Conservation (phyloP, 768 basidiomycete species). For the Panaeolus papilionaceus region DNA sequence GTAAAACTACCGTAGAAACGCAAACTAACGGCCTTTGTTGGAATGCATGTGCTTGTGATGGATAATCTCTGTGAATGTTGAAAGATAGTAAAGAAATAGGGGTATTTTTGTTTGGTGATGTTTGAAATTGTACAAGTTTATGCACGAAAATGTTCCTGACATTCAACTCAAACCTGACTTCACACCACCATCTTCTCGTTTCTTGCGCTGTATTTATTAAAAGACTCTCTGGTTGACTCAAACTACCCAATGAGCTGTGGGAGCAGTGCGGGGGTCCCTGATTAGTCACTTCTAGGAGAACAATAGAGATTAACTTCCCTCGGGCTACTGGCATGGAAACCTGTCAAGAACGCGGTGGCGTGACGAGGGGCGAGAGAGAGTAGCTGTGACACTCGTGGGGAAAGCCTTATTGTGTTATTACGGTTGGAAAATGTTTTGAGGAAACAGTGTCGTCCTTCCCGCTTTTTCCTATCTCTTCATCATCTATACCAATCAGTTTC, state of each 20-base stretch:
- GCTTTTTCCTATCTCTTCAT: conserved; percentile 20
- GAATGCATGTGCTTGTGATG: neutral
- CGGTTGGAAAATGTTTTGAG: conserved; percentile 15
- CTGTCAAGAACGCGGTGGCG: conserved; percentile 36
- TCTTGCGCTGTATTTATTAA: too few species aligned
- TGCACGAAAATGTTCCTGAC: neutral
- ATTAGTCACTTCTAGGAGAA: conserved; percentile 30
- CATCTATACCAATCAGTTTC: neutral
- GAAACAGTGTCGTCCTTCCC: conserved; percentile 17
- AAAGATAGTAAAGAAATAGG: neutral
- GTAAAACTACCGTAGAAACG: conserved; percentile 13
- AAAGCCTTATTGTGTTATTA: conserved; percentile 28
- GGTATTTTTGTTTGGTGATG: conserved; percentile 1
- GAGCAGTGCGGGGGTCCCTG: conserved; percentile 24
- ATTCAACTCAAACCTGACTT: conserved; percentile 2
- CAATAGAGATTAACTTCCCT: conserved; percentile 30
- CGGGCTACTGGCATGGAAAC: conserved; percentile 26
- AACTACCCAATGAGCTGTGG: conserved; percentile 20
- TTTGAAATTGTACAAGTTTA: neutral
- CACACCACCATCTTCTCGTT: neutral
- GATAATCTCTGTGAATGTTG: neutral
- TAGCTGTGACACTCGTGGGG: conserved; percentile 31
- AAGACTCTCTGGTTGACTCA: neutral
- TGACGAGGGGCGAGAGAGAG: conserved; percentile 25
- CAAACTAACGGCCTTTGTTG: conserved; percentile 2